A percentile compares a stretch with the other conserved stretches of the same genome.
Evolutionary conservation across 164 flowering plant species (phyloP).

Genomic region (Macadamia integrifolia): DNA sequence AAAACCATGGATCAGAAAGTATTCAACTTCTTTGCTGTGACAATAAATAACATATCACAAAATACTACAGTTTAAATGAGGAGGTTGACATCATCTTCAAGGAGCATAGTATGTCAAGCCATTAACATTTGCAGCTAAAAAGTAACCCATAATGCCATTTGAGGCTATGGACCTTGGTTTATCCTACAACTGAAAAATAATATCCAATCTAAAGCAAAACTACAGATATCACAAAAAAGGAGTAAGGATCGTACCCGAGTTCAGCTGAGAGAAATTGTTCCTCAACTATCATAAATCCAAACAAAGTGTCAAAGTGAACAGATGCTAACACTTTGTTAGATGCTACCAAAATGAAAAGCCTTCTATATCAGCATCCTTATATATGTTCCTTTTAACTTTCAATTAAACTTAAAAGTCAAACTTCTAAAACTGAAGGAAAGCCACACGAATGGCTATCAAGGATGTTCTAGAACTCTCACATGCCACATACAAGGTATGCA

Average conservation of each 20-base stretch:
- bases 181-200: no score
- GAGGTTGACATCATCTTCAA: no score
- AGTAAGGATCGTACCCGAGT: not conserved
- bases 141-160: no score
- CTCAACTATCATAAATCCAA: not conserved
- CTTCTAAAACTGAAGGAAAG: constrained; percentile 9
- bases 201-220: not conserved
- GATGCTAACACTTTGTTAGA: not conserved
- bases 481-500: not conserved
- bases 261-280: not conserved
- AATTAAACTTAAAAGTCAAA: constrained; percentile 23
- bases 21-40: no score
- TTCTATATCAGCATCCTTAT: constrained; percentile 11
- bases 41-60: no score
- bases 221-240: not conserved
- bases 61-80: no score
- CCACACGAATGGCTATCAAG: not conserved
- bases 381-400: constrained; percentile 13
- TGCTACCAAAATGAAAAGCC: not conserved
- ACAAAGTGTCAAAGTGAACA: not conserved
- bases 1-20: constrained; percentile 8
- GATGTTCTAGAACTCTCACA: not conserved
- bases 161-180: no score
- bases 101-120: no score
- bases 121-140: no score